Conservation (phyloP, 768 basidiomycete genomes). For the Trametes cubensis region DNA sequence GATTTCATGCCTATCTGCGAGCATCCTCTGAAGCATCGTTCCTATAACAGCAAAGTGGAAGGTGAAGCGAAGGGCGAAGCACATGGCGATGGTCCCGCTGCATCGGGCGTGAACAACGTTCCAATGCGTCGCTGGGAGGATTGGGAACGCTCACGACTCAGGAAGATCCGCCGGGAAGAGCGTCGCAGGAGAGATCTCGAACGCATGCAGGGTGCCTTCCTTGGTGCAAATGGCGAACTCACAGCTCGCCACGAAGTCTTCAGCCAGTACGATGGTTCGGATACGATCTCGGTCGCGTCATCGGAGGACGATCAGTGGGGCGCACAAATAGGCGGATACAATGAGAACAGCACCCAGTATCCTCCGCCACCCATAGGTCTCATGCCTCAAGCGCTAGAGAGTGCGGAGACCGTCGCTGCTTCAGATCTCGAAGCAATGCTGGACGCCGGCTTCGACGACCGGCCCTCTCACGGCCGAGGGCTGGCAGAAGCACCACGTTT, state of each 20-base stretch:
- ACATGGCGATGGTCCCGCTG: conserved; percentile 68
- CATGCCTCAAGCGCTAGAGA: conserved; percentile 41
- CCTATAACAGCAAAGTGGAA: conserved; percentile 78
- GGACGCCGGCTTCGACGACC: conserved; percentile 85
- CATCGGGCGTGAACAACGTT: conserved; percentile 59
- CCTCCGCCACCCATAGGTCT: conserved; percentile 86
- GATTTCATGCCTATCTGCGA: conserved; percentile 6
- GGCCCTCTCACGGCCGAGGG: conserved; percentile 43
- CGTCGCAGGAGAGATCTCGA: conserved; percentile 81
- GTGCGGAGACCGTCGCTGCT: conserved; percentile 56
- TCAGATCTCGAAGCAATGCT: conserved; percentile 91
- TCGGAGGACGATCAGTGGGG: conserved; percentile 98
- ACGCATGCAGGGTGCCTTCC: conserved; percentile 71
- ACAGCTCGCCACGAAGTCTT: conserved; percentile 53
- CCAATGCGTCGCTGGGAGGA: conserved; percentile 99
- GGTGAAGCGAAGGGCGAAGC: conserved; percentile 83
- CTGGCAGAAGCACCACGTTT: conserved; percentile 54
- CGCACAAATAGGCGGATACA: conserved; percentile 91
- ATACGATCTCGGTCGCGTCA: conserved; percentile 77
- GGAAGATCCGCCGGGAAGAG: conserved; percentile 89
- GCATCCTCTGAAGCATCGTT: conserved; percentile 8
- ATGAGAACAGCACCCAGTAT: conserved; percentile 77
- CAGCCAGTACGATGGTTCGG: conserved; percentile 74
- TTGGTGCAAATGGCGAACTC: conserved; percentile 66
- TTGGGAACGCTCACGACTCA: conserved; percentile 94